Evolutionary conservation across 164 flowering plant species (phyloP).

Genomic region (Magnolia kwangsiensis): DNA sequence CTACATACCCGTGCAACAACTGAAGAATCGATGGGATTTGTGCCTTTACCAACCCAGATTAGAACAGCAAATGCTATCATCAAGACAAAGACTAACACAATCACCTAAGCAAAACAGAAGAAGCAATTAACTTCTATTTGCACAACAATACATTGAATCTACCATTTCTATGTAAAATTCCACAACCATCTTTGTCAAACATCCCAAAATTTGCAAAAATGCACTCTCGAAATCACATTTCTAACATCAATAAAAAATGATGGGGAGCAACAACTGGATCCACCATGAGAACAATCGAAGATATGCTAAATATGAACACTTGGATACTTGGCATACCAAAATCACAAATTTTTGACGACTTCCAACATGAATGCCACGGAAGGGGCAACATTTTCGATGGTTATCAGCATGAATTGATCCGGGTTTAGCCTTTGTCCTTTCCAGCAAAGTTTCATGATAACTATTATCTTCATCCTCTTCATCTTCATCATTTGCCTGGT

Average conservation of each 20-base stretch:
- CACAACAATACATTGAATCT: neutral
- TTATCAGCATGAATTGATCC: slow-evolving; percentile 30
- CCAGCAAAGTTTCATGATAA: slow-evolving; percentile 50
- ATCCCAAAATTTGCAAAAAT: neutral
- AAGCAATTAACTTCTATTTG: neutral
- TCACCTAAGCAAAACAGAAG: slow-evolving; percentile 43
- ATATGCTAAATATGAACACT: slow-evolving; percentile 6
- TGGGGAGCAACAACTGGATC: neutral
- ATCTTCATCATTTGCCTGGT: slow-evolving; percentile 79
- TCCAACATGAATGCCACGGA: slow-evolving; percentile 50
- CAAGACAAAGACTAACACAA: slow-evolving; percentile 40
- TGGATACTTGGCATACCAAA: slow-evolving; percentile 43
- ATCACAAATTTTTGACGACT: slow-evolving; percentile 81
- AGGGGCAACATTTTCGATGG: slow-evolving; percentile 48
- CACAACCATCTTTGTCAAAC: neutral
- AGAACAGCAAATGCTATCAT: slow-evolving; percentile 70
- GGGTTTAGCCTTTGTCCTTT: slow-evolving; percentile 32
- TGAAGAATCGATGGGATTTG: slow-evolving; percentile 60
- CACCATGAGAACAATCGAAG: neutral
- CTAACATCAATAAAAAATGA: neutral
- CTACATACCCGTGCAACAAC: slow-evolving; percentile 67
- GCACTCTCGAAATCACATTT: neutral
- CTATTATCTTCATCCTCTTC: slow-evolving; percentile 70
- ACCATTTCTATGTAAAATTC: neutral
- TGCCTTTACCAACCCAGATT: slow-evolving; percentile 77